phyloP scores from a whole-genome alignment of 2,329 filamentous ascomycete species.

The Ceratocystis eucalypticola region DNA sequence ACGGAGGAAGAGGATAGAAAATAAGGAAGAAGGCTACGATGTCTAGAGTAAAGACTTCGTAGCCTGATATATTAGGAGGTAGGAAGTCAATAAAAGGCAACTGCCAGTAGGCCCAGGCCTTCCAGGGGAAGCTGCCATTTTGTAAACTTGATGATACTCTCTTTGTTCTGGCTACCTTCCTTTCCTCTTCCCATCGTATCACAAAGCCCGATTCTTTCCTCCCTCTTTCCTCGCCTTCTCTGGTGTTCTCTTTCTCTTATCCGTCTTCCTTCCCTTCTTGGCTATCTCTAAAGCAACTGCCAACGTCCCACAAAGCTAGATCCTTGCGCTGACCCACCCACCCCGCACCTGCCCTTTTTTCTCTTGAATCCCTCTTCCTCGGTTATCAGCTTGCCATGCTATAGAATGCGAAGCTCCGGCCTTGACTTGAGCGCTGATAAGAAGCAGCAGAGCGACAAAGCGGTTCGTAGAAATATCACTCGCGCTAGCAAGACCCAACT shows the following conservation, averaged over 20 bases:
- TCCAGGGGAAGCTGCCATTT: too few relatives aligned
- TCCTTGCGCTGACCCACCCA: background rate
- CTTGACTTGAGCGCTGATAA: conserved; percentile 1
- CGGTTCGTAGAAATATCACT: too few relatives aligned
- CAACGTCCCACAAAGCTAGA: background rate
- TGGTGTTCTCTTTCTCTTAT: background rate
- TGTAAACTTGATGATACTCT: too few relatives aligned
- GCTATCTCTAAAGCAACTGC: background rate
- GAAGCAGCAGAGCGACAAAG: background rate
- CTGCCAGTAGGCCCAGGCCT: background rate
- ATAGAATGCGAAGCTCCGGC: background rate
- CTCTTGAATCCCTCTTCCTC: too few relatives aligned
- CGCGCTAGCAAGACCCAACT: too few relatives aligned
- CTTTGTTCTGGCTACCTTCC: too few relatives aligned
- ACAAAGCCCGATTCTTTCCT: background rate
- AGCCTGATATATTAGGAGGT: background rate
- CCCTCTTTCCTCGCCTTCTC: background rate
- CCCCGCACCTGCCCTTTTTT: background rate
- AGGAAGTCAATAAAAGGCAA: background rate
- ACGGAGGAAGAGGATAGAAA: background rate
- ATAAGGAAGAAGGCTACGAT: background rate
- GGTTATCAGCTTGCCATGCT: too few relatives aligned
- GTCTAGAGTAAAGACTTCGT: background rate
- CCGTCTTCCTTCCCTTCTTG: conserved; percentile 4
- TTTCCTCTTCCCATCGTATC: background rate